phyloP scores from a whole-genome alignment of 257 asterid genomes.

The Petunia secreta region DNA sequence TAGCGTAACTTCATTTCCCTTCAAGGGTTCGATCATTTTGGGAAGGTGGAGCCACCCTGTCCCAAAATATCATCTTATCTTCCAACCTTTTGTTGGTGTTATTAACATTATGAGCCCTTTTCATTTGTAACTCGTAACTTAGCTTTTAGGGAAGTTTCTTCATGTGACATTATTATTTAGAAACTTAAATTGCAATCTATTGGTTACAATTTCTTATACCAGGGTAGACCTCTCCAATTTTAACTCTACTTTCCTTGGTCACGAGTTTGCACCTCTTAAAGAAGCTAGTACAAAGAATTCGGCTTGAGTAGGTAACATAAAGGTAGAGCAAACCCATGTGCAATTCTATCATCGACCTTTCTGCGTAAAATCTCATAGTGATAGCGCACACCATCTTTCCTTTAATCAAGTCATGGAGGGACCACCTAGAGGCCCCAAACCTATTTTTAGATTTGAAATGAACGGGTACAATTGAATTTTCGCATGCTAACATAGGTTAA shows the following conservation, averaged over 20 bases:
- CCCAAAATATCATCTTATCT: not conserved
- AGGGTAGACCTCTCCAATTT: not conserved
- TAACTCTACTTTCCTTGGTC: too few relatives aligned
- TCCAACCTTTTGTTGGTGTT: not conserved
- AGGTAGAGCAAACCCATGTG: not conserved
- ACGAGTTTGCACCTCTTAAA: too few relatives aligned
- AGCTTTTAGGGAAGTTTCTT: not conserved
- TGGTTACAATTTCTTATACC: not conserved
- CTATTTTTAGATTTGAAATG: too few relatives aligned
- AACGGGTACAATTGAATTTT: too few relatives aligned
- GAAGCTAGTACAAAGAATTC: too few relatives aligned
- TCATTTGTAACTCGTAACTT: not conserved
- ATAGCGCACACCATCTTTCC: not conserved
- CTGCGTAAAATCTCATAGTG: not conserved
- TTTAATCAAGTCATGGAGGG: too few relatives aligned
- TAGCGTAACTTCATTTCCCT: not conserved
- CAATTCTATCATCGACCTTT: not conserved
- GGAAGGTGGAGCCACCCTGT: conserved; percentile 3
- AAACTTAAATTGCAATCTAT: not conserved
- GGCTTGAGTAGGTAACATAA: too few relatives aligned
- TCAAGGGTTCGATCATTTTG: not conserved
- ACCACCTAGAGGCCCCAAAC: too few relatives aligned
- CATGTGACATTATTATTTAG: not conserved
- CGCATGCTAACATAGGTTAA: too few relatives aligned
- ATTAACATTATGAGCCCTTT: not conserved